phyloP scores from a whole-genome alignment of 129 eudicot species.

The Helichrysum umbraculigerum region DNA sequence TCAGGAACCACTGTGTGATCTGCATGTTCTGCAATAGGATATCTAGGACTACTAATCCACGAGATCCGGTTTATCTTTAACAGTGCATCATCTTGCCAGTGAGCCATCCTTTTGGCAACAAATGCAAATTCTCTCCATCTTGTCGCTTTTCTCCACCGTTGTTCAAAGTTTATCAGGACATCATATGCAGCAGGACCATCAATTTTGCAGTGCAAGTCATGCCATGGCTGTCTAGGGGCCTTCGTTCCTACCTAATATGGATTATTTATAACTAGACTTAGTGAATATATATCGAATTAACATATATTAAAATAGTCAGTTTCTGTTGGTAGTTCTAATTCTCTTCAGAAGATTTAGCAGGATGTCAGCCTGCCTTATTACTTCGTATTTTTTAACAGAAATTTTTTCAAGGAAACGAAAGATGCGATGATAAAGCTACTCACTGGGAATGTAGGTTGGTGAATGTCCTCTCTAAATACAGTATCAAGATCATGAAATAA shows the following conservation, averaged over 20 bases:
- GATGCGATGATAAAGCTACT: conserved; percentile 37
- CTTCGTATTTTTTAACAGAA: background rate
- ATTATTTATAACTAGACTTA: background rate
- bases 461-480: conserved; percentile 70
- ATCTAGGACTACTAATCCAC: conserved; percentile 82
- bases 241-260: conserved; percentile 55
- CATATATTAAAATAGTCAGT: too few species aligned
- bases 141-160: conserved; percentile 85
- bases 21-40: conserved; percentile 30
- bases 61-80: conserved; percentile 82
- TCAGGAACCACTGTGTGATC: conserved; percentile 50
- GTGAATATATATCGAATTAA: background rate
- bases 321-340: too few species aligned
- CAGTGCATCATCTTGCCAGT: conserved; percentile 81
- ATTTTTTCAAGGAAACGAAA: background rate
- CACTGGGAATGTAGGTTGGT: conserved; percentile 80
- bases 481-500: conserved; percentile 73
- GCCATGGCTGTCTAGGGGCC: conserved; percentile 99
- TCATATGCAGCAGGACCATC: conserved; percentile 99
- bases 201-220: conserved; percentile 84
- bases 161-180: conserved; percentile 85
- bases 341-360: background rate
- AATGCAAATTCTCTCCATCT: conserved; percentile 71
- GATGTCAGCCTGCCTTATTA: background rate
- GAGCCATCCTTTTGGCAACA: conserved; percentile 52